Evolutionary conservation across 108 stramenopile genomes (phyloP), one percentile per base, ranked within the genome.

Genomic region (Epipyxis sp.): DNA sequence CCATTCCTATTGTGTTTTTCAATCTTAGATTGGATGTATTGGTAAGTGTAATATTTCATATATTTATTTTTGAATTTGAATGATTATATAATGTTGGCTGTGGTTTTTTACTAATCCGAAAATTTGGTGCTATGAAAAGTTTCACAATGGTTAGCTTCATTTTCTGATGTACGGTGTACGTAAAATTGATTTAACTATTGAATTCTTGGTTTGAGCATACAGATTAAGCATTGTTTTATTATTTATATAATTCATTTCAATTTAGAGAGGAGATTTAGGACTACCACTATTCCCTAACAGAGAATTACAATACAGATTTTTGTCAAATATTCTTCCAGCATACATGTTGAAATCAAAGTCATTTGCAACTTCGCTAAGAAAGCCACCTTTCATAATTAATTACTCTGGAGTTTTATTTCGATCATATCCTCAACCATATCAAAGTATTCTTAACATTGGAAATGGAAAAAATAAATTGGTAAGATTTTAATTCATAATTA

Each of bases 391-490:
- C 83, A 85, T 96, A 40, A 79, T 96, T 44, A 96, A 94, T 76
- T 96, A 91, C 84, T 94, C 94, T 76, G 95, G 95, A 57, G 92
- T 92, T 46, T 77, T 94, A 58, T 96, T 96, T 83, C 90, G 95
- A 27, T 82, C 90, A 46, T 96, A 96, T 85, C 95, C 95, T 16
- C 94, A 93, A 3, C 86, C 89, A 39, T 96, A 84, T 78, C 94
- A 96, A 79, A 92, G 92, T 6, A 72, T 96, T 58, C 86, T 96
- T 54, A 94, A 96, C 82, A 93, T 90, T 39, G 95, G 95, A 1
- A 91, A 87, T 29, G 92, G 92, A 6, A 76, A 76, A 20, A 94
- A 93, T 79, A 81, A 81, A 79, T 32, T 40, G 79, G 35, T 50
- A 50, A 13, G 46, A 13, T 6, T 13, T 20, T 20, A 6, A 20